These are phyloP conservation scores for Argentina anserina DNA, from an alignment of 306 rosid species.

Conservation along the genomic window DNA sequence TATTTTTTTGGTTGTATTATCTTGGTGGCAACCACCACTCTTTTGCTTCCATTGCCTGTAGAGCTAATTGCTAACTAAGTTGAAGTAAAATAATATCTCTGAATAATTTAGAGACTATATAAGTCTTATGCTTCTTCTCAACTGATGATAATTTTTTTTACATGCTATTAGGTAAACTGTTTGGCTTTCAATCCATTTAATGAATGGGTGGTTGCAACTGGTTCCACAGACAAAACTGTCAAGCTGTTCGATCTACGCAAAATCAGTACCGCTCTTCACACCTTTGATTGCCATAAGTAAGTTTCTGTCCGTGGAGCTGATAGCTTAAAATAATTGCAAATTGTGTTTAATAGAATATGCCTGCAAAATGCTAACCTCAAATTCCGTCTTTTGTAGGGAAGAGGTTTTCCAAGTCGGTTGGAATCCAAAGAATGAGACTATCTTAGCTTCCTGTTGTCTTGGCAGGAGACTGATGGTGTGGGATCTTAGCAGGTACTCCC, in stretches of 20 bases:
- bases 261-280: constrained; percentile 71
- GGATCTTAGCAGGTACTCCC: constrained; percentile 96
- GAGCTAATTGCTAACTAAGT: neutral
- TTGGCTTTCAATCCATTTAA: constrained; percentile 96
- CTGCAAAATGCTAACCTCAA: neutral
- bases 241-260: constrained; percentile 91
- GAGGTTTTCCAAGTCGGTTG: constrained; percentile 99
- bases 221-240: constrained; percentile 96
- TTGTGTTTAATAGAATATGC: neutral
- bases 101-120: neutral
- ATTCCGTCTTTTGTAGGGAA: constrained; percentile 47
- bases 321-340: constrained; percentile 7
- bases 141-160: constrained; percentile 9
- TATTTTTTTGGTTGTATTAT: neutral
- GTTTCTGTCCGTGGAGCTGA: constrained; percentile 20
- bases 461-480: constrained; percentile 99
- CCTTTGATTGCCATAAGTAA: constrained; percentile 94
- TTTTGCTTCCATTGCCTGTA: neutral
- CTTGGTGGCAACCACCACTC: neutral
- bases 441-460: constrained; percentile 94
- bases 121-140: neutral
- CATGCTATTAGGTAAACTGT: constrained; percentile 71
- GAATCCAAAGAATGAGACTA: constrained; percentile 95
- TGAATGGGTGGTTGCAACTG: constrained; percentile 98
- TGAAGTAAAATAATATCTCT: neutral